A percentile compares a stretch with the other conserved stretches of the same genome.
Evolutionary conservation across 164 flowering plant species (phyloP).

Genomic region (Paratinospora sagittata): DNA sequence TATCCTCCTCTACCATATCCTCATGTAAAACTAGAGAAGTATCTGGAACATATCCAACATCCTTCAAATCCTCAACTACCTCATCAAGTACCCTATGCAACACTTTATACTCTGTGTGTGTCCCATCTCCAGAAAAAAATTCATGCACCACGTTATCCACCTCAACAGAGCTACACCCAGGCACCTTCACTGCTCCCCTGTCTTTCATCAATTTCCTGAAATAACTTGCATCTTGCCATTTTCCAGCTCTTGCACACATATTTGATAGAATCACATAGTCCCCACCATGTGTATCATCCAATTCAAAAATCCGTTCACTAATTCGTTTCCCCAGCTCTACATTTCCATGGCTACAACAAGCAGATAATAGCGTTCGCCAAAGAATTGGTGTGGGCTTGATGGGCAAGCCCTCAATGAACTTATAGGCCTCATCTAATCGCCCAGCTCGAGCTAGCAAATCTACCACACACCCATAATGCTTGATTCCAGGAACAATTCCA

Average conservation of each 20-base stretch:
- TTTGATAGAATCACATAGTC: slow-evolving; percentile 69
- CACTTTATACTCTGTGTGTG: slow-evolving; percentile 26
- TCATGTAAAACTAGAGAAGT: slow-evolving; percentile 51
- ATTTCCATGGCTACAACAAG: slow-evolving; percentile 54
- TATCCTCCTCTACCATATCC: slow-evolving; percentile 52
- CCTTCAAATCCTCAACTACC: slow-evolving; percentile 43
- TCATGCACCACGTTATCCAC: slow-evolving; percentile 61
- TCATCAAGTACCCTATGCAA: slow-evolving; percentile 47
- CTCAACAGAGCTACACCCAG: slow-evolving; percentile 77
- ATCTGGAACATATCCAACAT: slow-evolving; percentile 65
- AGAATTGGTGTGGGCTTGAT: slow-evolving; percentile 54
- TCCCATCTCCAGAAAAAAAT: slow-evolving; percentile 64
- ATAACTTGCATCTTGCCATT: slow-evolving; percentile 55
- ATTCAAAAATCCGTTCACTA: slow-evolving; percentile 37
- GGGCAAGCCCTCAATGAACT: slow-evolving; percentile 48
- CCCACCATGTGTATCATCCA: slow-evolving; percentile 63
- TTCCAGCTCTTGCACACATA: slow-evolving; percentile 56
- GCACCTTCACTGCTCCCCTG: slow-evolving; percentile 46
- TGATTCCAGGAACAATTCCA: slow-evolving; percentile 44
- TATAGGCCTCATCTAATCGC: slow-evolving; percentile 49
- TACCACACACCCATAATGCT: slow-evolving; percentile 74
- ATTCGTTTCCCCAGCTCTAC: slow-evolving; percentile 52
- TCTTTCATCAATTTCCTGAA: slow-evolving; percentile 57
- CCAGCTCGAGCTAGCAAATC: slow-evolving; percentile 67
- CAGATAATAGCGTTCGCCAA: slow-evolving; percentile 67